Evolutionary conservation across 78 protist genomes (phyloP).

Genomic region (Chrysochromulina tobinii): DNA sequence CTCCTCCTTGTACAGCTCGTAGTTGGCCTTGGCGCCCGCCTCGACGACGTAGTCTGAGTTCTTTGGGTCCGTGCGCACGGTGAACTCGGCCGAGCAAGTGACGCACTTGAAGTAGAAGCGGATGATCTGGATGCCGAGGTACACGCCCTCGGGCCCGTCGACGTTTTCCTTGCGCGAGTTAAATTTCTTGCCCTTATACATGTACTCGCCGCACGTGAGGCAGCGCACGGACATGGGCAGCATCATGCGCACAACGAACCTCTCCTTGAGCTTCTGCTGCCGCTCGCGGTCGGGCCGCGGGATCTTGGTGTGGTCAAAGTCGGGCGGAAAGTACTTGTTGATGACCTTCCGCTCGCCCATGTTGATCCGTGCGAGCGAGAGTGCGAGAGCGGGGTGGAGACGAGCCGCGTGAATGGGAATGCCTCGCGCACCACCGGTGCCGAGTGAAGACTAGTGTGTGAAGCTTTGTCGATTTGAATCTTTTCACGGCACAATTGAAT

Average conservation of each 20-base stretch:
- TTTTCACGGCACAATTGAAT: no score
- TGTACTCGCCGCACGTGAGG: constrained; percentile 89
- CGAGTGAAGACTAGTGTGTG: no score
- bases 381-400: no score
- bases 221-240: constrained; percentile 93
- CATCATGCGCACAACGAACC: constrained; percentile 84
- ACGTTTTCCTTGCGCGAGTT: constrained; percentile 89
- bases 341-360: constrained; percentile 95
- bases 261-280: constrained; percentile 25
- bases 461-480: no score
- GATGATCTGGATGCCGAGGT: constrained; percentile 84
- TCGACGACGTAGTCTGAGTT: constrained; percentile 84
- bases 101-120: constrained; percentile 71
- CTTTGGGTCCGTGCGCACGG: constrained; percentile 91
- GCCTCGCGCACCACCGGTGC: no score
- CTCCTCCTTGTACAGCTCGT: constrained; percentile 78
- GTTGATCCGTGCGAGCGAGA: neutral
- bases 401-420: no score
- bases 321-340: constrained; percentile 94
- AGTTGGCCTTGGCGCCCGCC: constrained; percentile 76
- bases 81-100: constrained; percentile 81
- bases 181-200: constrained; percentile 88
- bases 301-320: constrained; percentile 89
- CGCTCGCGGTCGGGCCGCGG: constrained; percentile 46
- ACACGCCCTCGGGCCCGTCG: constrained; percentile 72